Conservation (phyloP, 1,284 basidiomycete species). For the Baeospora myosura region DNA sequence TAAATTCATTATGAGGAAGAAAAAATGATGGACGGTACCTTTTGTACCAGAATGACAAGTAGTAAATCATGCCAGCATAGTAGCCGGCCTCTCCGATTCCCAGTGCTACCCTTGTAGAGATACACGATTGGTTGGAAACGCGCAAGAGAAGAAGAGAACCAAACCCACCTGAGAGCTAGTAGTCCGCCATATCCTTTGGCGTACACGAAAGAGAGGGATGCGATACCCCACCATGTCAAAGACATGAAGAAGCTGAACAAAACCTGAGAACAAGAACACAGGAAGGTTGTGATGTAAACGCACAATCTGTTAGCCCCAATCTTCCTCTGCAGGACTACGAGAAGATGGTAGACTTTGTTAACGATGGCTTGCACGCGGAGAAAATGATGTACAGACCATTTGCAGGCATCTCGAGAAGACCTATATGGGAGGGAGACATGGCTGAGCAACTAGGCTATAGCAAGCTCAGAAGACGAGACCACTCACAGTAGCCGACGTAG, state of each 20-base stretch:
- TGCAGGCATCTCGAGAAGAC: conserved; percentile 49
- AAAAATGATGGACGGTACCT: conserved; percentile 27
- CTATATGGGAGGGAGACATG: conserved; percentile 18
- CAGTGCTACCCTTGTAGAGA: conserved; percentile 30
- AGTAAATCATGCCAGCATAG: conserved; percentile 52
- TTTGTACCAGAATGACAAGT: conserved; percentile 48
- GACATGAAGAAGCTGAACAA: conserved; percentile 43
- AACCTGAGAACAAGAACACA: neutral
- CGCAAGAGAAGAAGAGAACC: neutral
- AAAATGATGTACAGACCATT: conserved; percentile 30
- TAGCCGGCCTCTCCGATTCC: conserved; percentile 45
- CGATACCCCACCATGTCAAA: conserved; percentile 44
- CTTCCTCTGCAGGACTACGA: conserved; percentile 42
- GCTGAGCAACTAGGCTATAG: neutral
- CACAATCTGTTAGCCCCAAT: conserved; percentile 54
- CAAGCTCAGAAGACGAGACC: neutral
- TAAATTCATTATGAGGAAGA: conserved; percentile 5
- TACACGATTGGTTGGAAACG: neutral
- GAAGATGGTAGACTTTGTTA: neutral
- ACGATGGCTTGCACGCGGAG: neutral
- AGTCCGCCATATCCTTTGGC: conserved; percentile 44
- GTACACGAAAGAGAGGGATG: conserved; percentile 45
- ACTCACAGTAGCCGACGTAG: conserved; percentile 50
- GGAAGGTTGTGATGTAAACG: conserved; percentile 11
- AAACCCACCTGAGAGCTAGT: conserved; percentile 35